Evolutionary conservation across 106 monocot genomes (phyloP), one percentile per base, ranked within the genome.

Genomic region (Dendrobium officinale): DNA sequence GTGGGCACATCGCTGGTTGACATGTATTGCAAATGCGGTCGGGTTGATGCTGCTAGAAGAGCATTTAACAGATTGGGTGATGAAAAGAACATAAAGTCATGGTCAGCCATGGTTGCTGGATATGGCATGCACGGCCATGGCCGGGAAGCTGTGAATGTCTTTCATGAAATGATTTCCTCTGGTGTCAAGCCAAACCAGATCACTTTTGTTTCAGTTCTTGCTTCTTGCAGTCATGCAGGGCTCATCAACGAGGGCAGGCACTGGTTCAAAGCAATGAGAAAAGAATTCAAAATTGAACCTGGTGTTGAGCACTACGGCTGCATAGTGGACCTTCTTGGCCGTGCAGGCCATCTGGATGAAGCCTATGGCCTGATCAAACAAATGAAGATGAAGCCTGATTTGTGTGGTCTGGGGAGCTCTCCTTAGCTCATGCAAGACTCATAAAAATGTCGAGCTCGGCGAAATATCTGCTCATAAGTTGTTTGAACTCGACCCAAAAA

Each of bases 1-100:
- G 89, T 96, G 1, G 89, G 94, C 44, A 94, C 94, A 5, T 88
- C 94, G 16, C 47, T 90, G 19, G 83, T 96, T 6, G 93, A 94
- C 85, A 94, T 96, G 96, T 96, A 96, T 40, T 85, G 90, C 84
- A 96, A 96, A 75, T 92, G 96, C 75, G 96, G 96, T 54, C 87
- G 88, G 79, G 87, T 96, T 4, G 82, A 79, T 73, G 85, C 81
- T 80, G 96, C 93, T 72, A 89, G 85, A 77, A 90, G 79, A 79
- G 90, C 84, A 9, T 96, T 96, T 66, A 18, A 85, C 51, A 79
- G 56, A 42, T 87, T 88, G 82, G 87, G 86, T 41, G 77, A 81
- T 47, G 77, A 81, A 45, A 93, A 81, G 86, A 93, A 96, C 58
- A 83, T 91, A 18, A 86, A 86, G 54, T 88, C 95, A 56, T 96